Conservation (phyloP, 306 rosid species). For the Fagus sylvatica region DNA sequence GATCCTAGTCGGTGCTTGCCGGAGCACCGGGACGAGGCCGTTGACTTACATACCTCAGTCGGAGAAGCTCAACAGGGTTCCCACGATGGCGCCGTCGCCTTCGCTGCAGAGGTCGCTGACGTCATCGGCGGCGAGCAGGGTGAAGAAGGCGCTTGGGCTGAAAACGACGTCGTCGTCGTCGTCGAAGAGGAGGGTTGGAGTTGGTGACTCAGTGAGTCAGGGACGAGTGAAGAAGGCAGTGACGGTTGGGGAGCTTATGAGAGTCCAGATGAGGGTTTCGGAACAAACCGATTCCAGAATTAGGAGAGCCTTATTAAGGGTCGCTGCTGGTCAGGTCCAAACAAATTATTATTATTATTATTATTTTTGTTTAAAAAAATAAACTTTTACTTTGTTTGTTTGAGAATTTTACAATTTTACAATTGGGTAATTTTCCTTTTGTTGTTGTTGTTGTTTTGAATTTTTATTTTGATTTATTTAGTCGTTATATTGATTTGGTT, state of each 20-base stretch:
- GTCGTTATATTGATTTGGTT: not conserved
- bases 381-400: not conserved
- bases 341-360: not conserved
- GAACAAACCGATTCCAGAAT: slow-evolving; percentile 83
- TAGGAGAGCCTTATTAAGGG: slow-evolving; percentile 74
- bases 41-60: slow-evolving; percentile 79
- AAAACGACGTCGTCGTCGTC: slow-evolving; percentile 58
- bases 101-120: slow-evolving; percentile 81
- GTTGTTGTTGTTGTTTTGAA: not conserved
- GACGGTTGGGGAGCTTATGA: slow-evolving; percentile 77
- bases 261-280: slow-evolving; percentile 82
- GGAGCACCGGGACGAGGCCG: slow-evolving; percentile 78
- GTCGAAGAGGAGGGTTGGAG: slow-evolving; percentile 31
- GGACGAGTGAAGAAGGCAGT: slow-evolving; percentile 48
- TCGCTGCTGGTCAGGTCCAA: slow-evolving; percentile 89
- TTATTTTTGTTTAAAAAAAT: not conserved
- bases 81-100: slow-evolving; percentile 28
- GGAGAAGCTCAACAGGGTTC: slow-evolving; percentile 55
- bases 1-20: slow-evolving; percentile 77
- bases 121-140: slow-evolving; percentile 78
- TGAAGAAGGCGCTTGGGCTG: slow-evolving; percentile 84
- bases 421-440: not conserved
- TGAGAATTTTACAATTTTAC: not conserved
- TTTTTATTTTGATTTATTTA: not conserved
- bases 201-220: slow-evolving; percentile 32